Conservation (phyloP, 768 basidiomycete genomes). For the Suillus clintonianus region DNA sequence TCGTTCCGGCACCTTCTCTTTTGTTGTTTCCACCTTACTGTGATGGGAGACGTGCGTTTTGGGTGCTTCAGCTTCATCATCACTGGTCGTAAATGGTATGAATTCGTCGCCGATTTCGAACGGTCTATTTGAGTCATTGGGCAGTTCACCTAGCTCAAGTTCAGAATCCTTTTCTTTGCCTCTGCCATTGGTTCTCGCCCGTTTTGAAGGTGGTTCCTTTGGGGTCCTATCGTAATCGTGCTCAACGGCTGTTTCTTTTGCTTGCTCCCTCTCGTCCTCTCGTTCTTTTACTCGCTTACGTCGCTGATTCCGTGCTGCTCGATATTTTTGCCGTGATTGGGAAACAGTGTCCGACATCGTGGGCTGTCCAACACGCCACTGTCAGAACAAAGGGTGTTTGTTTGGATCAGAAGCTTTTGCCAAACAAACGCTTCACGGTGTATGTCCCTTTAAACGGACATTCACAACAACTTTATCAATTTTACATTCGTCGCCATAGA, state of each 20-base stretch:
- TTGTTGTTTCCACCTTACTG: constrained; percentile 19
- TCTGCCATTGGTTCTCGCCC: constrained; percentile 10
- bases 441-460: too few relatives aligned
- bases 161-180: constrained; percentile 22
- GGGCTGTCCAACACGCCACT: not conserved
- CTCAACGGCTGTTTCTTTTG: not conserved
- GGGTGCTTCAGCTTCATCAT: constrained; percentile 12
- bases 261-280: constrained; percentile 2
- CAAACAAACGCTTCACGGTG: constrained; percentile 16
- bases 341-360: not conserved
- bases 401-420: constrained; percentile 29
- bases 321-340: not conserved
- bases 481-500: not conserved
- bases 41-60: constrained; percentile 10
- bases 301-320: constrained; percentile 1
- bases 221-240: constrained; percentile 11
- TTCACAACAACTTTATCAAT: too few relatives aligned
- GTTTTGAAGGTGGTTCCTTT: constrained; percentile 15
- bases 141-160: constrained; percentile 13
- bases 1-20: constrained; percentile 28
- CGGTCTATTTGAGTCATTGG: constrained; percentile 11
- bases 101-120: constrained; percentile 33
- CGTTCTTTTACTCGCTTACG: constrained; percentile 5
- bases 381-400: constrained; percentile 15
- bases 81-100: constrained; percentile 26